A percentile compares a stretch with the other conserved stretches of the same genome.
Conservation (phyloP, 805 yeast species). For the Jamesozyma gamospora region DNA sequence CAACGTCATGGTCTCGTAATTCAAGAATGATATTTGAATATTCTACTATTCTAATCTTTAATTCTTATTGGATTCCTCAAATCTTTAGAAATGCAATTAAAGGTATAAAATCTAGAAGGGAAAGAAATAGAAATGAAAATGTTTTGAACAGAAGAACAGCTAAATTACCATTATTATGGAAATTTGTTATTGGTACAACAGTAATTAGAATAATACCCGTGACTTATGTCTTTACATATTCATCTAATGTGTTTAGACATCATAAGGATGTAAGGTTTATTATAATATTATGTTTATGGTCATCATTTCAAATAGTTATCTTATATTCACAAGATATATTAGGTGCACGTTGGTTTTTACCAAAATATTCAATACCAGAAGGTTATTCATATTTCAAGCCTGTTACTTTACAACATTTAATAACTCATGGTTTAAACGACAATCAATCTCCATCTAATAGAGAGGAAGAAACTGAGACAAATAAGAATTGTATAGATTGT, state of each 20-base stretch:
- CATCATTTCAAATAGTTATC: conserved; percentile 46
- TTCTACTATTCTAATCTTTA: conserved; percentile 38
- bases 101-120: conserved; percentile 22
- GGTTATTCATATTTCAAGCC: conserved; percentile 67
- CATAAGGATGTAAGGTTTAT: conserved; percentile 48
- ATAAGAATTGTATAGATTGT: conserved; percentile 50
- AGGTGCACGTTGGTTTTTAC: conserved; percentile 80
- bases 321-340: conserved; percentile 53
- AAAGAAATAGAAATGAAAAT: conserved; percentile 9
- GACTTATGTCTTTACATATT: conserved; percentile 44
- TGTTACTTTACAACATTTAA: conserved; percentile 19
- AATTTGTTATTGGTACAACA: conserved; percentile 62
- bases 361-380: conserved; percentile 63
- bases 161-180: conserved; percentile 60
- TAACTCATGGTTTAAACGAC: conserved; percentile 22
- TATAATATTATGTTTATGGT: conserved; percentile 41
- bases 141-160: conserved; percentile 17
- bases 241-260: conserved; percentile 60
- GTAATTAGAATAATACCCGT: conserved; percentile 55
- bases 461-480: not conserved
- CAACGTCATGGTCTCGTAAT: conserved; percentile 52
- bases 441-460: conserved; percentile 5
- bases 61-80: conserved; percentile 85
- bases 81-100: conserved; percentile 52
- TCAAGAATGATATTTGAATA: conserved; percentile 51